Evolutionary conservation across 371 early-diverging fungal species (phyloP), one percentile per base, ranked within the genome.

Genomic region (Neoconidiobolus thromboides): DNA sequence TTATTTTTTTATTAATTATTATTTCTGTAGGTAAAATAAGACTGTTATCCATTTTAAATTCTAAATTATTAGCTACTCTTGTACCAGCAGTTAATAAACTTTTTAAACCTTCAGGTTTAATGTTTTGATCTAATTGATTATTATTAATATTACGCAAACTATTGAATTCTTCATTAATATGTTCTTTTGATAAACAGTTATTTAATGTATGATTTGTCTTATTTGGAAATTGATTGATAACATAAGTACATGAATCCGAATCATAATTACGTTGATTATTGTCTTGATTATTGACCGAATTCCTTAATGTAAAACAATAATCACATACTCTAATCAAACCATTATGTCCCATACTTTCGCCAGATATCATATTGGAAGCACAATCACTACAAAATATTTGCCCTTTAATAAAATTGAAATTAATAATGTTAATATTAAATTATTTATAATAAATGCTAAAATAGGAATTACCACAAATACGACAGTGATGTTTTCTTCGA

Each of bases 361-460:
- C 89, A 1, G 85, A 68, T 36, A 87, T 79, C n/a, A 78, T 77
- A 48, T 82, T 74, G 0, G 82, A 82, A 3, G 89, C 85, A 67
- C 89, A 89, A 63, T 77, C 77, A n/a, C 72, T 74, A 63, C 89
- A 89, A 64, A 87, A 87, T 43, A 89, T 85, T 61, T 82, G 85
- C 12, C 82, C 82, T 81, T 65, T 58, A 7, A n/a, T 26, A 60
- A 15, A 48, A 55, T 46, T 55, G 44, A 43, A 26, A 26, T 26
- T 26, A 26, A 54, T 61, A 14, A 1, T 0, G 42, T 42, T 1
- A 26, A 44, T 56, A 3, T 15, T 43, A 37, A 39, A 38, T 26
- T 39, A 43, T 43, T 10, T 10, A 47, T 9, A 15, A 39, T 15
- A 40, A 52, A 14, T 39, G 26, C 37, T 12, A 61, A 44, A 9